phyloP scores from a whole-genome alignment of 2,329 filamentous ascomycete species.

The Cordyceps sp. region DNA sequence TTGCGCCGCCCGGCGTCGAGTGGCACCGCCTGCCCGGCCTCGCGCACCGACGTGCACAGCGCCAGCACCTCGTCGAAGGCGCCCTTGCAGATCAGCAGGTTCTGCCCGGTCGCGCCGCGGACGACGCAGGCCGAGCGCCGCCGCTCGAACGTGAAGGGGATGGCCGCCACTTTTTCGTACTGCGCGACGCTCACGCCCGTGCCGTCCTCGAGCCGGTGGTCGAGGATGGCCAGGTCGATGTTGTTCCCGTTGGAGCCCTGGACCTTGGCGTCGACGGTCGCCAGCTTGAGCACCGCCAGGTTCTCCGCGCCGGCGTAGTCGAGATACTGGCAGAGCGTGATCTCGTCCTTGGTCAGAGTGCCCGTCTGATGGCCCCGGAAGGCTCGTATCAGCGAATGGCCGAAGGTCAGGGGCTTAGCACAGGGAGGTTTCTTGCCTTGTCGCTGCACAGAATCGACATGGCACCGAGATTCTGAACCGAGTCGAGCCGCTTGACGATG shows the following conservation, averaged over 20 bases:
- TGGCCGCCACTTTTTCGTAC: constrained; percentile 8
- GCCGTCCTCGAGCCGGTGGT: constrained; percentile 4
- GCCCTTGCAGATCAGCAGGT: constrained; percentile 13
- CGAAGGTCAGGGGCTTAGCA: too few species aligned
- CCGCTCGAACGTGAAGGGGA: constrained; percentile 12
- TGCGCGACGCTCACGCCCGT: constrained; percentile 5
- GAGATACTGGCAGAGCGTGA: constrained; percentile 9
- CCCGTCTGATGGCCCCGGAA: too few species aligned
- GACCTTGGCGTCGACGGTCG: constrained; percentile 9
- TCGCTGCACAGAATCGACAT: constrained; percentile 14
- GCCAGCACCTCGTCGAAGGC: constrained; percentile 12
- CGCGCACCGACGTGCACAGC: constrained; percentile 7
- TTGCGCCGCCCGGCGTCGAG: constrained; percentile 6
- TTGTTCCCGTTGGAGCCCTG: constrained; percentile 12
- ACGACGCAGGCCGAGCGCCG: constrained; percentile 9
- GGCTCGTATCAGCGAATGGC: too few species aligned
- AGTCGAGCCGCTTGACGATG: constrained; percentile 16
- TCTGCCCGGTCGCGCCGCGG: constrained; percentile 6
- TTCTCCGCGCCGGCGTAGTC: constrained; percentile 6
- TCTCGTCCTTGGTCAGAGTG: constrained; percentile 13
- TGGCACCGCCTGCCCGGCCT: constrained; percentile 4
- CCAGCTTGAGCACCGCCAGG: constrained; percentile 9
- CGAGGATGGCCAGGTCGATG: constrained; percentile 11
- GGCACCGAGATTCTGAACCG: constrained; percentile 13
- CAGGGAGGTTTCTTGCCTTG: constrained; percentile 7